These are phyloP conservation scores for Torulaspora microellipsoides DNA, from an alignment of 805 yeast species.

Conservation along the genomic window DNA sequence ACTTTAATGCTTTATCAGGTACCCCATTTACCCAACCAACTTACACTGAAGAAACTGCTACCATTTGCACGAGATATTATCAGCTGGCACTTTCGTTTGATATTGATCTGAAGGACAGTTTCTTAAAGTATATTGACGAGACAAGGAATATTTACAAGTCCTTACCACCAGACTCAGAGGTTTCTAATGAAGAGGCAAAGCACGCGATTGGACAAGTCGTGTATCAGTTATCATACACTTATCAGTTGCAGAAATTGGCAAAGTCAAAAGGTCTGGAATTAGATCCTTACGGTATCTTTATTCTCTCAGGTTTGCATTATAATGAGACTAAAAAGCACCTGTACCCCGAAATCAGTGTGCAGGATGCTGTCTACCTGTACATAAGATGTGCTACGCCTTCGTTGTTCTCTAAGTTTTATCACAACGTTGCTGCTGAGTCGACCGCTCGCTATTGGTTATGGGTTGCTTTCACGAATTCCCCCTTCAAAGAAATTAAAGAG, in stretches of 20 bases:
- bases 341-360: slow-evolving; percentile 16
- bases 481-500: slow-evolving; percentile 17
- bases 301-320: slow-evolving; percentile 25
- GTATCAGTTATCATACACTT: slow-evolving; percentile 37
- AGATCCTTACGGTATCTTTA: slow-evolving; percentile 35
- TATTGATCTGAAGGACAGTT: slow-evolving; percentile 45
- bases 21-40: slow-evolving; percentile 23
- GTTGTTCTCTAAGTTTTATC: slow-evolving; percentile 23
- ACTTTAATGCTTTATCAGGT: slow-evolving; percentile 20
- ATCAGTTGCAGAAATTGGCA: slow-evolving; percentile 29
- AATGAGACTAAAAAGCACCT: slow-evolving; percentile 19
- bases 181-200: slow-evolving; percentile 30
- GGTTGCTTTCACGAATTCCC: slow-evolving; percentile 30
- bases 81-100: slow-evolving; percentile 63
- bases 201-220: slow-evolving; percentile 36
- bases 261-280: slow-evolving; percentile 30
- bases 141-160: slow-evolving; percentile 41
- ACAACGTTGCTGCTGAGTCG: slow-evolving; percentile 27
- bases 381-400: slow-evolving; percentile 42
- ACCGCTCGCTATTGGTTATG: slow-evolving; percentile 36
- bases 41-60: slow-evolving; percentile 26
- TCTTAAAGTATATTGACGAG: slow-evolving; percentile 36
- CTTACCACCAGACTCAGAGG: slow-evolving; percentile 27
- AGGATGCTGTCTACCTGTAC: slow-evolving; percentile 39
- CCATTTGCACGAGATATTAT: slow-evolving; percentile 39